Conservation (phyloP, 257 asterid genomes). For the Solanum bulbocastanum region DNA sequence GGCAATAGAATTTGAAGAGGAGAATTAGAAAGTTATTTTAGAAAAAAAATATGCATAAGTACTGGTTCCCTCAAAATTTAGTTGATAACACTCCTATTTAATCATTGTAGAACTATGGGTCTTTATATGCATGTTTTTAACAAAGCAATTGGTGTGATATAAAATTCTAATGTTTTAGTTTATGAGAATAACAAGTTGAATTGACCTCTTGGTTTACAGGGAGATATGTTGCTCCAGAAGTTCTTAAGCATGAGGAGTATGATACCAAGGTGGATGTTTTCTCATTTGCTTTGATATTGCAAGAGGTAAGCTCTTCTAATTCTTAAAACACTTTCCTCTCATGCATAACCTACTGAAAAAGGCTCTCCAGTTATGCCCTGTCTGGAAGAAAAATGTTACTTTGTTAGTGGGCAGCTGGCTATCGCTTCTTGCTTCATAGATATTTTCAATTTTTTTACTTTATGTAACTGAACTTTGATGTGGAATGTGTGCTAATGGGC, state of each 20-base stretch:
- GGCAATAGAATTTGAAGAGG: not conserved
- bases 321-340: not conserved
- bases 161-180: not conserved
- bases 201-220: conserved; percentile 27
- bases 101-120: not conserved
- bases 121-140: not conserved
- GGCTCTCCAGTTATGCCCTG: not conserved
- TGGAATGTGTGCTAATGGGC: not conserved
- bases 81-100: not conserved
- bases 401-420: not conserved
- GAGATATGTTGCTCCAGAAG: conserved; percentile 88
- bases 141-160: not conserved
- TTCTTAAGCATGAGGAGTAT: conserved; percentile 68
- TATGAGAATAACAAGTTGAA: not conserved
- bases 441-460: not conserved
- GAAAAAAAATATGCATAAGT: not conserved
- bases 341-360: not conserved
- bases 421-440: not conserved
- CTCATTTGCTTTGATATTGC: conserved; percentile 77
- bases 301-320: conserved; percentile 46
- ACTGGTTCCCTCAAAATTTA: not conserved
- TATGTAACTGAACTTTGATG: not conserved
- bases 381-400: not conserved
- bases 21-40: not conserved
- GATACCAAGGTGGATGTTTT: conserved; percentile 83